Percentiles rank a stretch among this genome's conserved stretches.
phyloP scores from a whole-genome alignment of 345 rosid genomes.

The Dipteronia dyeriana region DNA sequence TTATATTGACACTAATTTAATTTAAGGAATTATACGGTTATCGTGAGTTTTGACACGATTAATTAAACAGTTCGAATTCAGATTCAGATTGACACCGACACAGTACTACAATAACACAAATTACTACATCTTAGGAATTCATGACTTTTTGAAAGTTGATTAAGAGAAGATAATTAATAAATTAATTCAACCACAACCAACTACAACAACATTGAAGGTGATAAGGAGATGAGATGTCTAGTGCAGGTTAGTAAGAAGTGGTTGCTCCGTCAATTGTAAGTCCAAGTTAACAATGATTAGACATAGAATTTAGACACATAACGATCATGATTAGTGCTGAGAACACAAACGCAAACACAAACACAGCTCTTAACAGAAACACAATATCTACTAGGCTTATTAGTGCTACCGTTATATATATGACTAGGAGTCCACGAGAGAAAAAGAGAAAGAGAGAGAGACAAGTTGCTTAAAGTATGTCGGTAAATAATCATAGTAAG shows the following conservation, averaged over 20 bases:
- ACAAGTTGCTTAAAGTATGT: slow-evolving; percentile 2
- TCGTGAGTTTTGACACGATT: no score
- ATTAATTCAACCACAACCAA: slow-evolving; percentile 14
- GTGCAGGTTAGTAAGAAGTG: slow-evolving; percentile 44
- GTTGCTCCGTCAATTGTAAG: slow-evolving; percentile 75
- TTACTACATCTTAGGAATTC: no score
- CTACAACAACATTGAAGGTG: slow-evolving; percentile 26
- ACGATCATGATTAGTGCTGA: slow-evolving; percentile 58
- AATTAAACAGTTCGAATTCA: no score
- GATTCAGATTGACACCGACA: no score
- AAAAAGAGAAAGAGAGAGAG: background rate
- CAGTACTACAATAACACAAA: no score
- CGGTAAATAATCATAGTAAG: background rate
- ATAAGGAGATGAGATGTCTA: slow-evolving; percentile 46
- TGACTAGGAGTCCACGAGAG: background rate
- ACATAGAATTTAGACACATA: slow-evolving; percentile 43
- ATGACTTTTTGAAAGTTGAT: background rate
- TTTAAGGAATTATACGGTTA: no score
- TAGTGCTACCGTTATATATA: slow-evolving; percentile 34
- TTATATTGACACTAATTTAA: no score
- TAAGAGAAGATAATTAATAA: background rate
- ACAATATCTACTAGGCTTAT: slow-evolving; percentile 20
- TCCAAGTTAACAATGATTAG: slow-evolving; percentile 60
- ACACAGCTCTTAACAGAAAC: slow-evolving; percentile 45
- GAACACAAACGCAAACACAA: slow-evolving; percentile 37